Percentiles rank a stretch among this genome's conserved stretches.
Conservation (phyloP, 345 rosid genomes). For the Boechera stricta region DNA sequence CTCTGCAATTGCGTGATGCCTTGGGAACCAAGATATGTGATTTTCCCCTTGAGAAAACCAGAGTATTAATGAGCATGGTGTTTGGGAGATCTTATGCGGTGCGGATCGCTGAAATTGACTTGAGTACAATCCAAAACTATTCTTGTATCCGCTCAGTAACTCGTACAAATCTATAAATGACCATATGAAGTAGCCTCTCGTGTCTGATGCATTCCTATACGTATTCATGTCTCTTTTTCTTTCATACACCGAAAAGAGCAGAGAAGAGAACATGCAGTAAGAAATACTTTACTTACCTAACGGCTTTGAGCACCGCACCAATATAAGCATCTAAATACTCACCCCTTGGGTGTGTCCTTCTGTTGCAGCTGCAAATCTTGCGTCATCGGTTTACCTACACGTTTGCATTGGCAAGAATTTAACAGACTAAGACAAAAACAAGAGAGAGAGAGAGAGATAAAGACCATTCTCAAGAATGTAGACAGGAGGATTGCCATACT, state of each 20-base stretch:
- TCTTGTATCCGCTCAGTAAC: background rate
- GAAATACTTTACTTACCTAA: background rate
- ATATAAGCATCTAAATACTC: background rate
- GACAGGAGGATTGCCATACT: conserved; percentile 29
- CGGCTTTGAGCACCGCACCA: background rate
- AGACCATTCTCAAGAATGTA: conserved; percentile 54
- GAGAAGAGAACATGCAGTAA: background rate
- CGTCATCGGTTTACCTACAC: background rate
- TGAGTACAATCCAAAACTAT: background rate
- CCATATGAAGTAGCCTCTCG: background rate
- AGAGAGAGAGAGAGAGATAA: background rate
- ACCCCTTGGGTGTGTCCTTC: background rate
- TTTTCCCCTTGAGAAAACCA: background rate
- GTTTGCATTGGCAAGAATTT: background rate
- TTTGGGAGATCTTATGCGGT: background rate
- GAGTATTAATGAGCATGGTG: background rate
- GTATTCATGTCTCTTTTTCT: background rate
- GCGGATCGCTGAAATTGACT: background rate
- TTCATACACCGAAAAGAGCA: background rate
- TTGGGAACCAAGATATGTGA: background rate
- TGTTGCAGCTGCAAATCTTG: background rate
- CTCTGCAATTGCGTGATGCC: background rate
- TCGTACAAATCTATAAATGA: background rate
- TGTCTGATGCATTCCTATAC: background rate
- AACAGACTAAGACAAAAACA: background rate